Percentiles rank a stretch among this genome's conserved stretches.
Evolutionary conservation across 2,329 filamentous ascomycete genomes (phyloP).

Genomic region (Magnaporthales sp.): DNA sequence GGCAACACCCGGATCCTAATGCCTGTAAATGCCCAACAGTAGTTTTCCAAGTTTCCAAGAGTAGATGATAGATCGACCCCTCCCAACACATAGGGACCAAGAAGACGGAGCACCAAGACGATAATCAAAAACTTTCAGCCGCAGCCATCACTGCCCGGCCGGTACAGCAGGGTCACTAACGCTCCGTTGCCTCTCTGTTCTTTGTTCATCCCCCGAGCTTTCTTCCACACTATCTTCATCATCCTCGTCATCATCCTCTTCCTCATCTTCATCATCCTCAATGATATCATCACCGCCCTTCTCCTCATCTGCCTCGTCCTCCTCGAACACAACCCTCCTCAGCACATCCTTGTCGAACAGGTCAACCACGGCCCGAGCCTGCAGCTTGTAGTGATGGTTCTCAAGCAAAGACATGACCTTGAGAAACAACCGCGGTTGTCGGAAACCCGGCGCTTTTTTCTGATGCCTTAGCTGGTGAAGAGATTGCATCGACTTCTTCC

Average conservation of each 20-base stretch:
- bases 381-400: slow-evolving; percentile 80
- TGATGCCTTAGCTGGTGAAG: slow-evolving; percentile 71
- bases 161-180: slow-evolving; percentile 27
- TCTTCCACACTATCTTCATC: slow-evolving; percentile 30
- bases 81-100: neutral
- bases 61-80: neutral
- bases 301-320: slow-evolving; percentile 38
- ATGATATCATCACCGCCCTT: slow-evolving; percentile 17
- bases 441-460: slow-evolving; percentile 66
- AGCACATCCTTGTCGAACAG: slow-evolving; percentile 89
- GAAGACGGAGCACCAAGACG: neutral
- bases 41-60: neutral
- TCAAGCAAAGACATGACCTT: slow-evolving; percentile 81
- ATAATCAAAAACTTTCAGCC: neutral
- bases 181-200: slow-evolving; percentile 50
- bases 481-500: slow-evolving; percentile 77
- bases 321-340: slow-evolving; percentile 73
- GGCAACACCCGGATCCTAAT: neutral
- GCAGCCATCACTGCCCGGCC: neutral
- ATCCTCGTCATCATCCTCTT: slow-evolving; percentile 46
- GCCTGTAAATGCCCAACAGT: neutral
- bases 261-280: slow-evolving; percentile 13
- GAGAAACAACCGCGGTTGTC: slow-evolving; percentile 68
- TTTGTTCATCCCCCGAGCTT: slow-evolving; percentile 40
- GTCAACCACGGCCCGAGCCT: slow-evolving; percentile 83